A percentile compares a stretch with the other conserved stretches of the same genome.
Evolutionary conservation across 345 rosid genomes (phyloP).

Genomic region (Punica granatum): DNA sequence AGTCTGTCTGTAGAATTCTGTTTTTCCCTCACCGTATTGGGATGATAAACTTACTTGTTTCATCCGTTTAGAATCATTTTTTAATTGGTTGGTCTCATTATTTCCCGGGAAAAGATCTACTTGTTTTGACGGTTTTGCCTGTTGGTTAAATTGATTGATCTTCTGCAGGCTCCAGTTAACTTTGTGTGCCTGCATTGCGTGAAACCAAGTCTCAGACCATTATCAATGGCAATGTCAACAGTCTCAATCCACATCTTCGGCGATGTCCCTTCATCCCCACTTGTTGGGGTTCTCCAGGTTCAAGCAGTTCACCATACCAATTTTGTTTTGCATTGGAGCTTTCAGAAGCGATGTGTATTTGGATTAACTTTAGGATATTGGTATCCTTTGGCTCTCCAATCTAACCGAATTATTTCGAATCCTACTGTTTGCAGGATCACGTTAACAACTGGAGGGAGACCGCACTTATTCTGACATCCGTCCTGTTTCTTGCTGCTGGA

Average conservation of each 20-base stretch:
- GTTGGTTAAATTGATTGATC: neutral
- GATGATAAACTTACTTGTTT: neutral
- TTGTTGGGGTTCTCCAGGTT: slow-evolving; percentile 88
- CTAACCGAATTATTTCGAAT: neutral
- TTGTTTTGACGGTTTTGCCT: neutral
- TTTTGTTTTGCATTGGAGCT: neutral
- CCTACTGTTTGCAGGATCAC: slow-evolving; percentile 39
- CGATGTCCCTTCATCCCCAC: slow-evolving; percentile 98
- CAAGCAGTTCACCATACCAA: neutral
- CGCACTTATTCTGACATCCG: slow-evolving; percentile 65
- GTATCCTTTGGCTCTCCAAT: neutral
- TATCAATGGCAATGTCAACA: slow-evolving; percentile 92
- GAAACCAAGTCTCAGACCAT: slow-evolving; percentile 78
- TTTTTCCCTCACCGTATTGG: neutral
- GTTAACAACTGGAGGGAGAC: slow-evolving; percentile 74
- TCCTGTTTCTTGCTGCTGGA: slow-evolving; percentile 68
- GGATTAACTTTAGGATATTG: neutral
- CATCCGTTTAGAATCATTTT: neutral
- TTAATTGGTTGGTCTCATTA: neutral
- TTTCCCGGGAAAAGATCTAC: neutral
- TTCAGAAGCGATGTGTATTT: neutral
- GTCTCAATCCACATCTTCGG: slow-evolving; percentile 91
- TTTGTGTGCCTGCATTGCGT: slow-evolving; percentile 88
- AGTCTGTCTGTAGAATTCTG: neutral
- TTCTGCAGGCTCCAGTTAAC: slow-evolving; percentile 86